phyloP scores from a whole-genome alignment of 176 grass and related monocot genomes.

The Bolboschoenus planiculmis region DNA sequence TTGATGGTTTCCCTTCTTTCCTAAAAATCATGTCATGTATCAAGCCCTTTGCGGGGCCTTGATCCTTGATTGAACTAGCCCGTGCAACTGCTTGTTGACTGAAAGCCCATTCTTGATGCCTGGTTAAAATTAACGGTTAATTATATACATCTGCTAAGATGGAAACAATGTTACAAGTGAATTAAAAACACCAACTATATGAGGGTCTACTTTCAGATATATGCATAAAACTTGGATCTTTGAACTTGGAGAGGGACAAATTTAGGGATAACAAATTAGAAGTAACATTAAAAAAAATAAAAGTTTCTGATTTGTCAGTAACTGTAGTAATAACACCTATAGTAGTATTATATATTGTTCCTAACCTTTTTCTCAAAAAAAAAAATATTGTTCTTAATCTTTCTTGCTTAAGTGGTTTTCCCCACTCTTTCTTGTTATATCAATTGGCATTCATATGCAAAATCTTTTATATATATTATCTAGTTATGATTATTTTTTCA shows the following conservation, averaged over 20 bases:
- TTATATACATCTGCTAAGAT: background rate
- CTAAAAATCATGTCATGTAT: slow-evolving; percentile 43
- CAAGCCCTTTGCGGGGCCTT: slow-evolving; percentile 38
- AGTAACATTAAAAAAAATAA: background rate
- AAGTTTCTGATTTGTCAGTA: background rate
- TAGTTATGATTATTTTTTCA: background rate
- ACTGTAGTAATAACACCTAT: background rate
- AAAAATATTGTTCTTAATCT: background rate
- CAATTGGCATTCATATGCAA: background rate
- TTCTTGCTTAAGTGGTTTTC: background rate
- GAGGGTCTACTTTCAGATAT: background rate
- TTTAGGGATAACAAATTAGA: background rate
- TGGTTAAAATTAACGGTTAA: background rate
- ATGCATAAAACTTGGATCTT: background rate
- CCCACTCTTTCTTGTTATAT: background rate
- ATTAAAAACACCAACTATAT: background rate
- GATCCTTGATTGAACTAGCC: slow-evolving; percentile 22
- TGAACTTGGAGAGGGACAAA: background rate
- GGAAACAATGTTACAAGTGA: background rate
- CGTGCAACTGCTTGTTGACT: slow-evolving; percentile 31
- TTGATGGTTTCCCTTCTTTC: slow-evolving; percentile 34
- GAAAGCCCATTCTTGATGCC: slow-evolving; percentile 63
- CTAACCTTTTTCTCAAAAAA: too few species aligned
- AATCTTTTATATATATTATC: background rate
- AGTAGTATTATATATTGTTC: too few species aligned